Conservation (phyloP, 306 rosid species). For the Lotus japonicus region DNA sequence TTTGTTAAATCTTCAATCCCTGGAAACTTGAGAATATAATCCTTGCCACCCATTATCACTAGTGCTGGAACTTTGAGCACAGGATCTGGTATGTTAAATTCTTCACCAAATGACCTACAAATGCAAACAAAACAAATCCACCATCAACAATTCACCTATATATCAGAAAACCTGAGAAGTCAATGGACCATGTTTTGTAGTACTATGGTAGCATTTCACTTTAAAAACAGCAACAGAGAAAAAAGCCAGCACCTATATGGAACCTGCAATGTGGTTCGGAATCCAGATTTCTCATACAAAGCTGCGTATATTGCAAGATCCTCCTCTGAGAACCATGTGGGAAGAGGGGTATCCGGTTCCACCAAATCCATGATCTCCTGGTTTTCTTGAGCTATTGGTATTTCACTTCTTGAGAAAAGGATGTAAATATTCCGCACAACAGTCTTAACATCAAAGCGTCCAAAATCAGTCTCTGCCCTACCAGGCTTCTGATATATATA, state of each 20-base stretch:
- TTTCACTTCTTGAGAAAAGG: slow-evolving; percentile 67
- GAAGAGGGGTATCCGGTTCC: slow-evolving; percentile 62
- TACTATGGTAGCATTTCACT: neutral
- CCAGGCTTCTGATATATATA: slow-evolving; percentile 53
- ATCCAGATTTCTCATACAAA: slow-evolving; percentile 72
- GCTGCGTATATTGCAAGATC: slow-evolving; percentile 60
- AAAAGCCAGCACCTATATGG: slow-evolving; percentile 55
- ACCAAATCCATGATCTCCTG: slow-evolving; percentile 91
- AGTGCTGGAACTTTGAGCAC: slow-evolving; percentile 50
- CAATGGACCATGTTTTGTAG: neutral
- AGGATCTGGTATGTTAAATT: slow-evolving; percentile 30
- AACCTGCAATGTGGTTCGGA: slow-evolving; percentile 59
- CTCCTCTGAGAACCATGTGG: slow-evolving; percentile 72
- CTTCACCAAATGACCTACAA: slow-evolving; percentile 47
- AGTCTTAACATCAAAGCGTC: slow-evolving; percentile 59
- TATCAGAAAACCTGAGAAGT: neutral
- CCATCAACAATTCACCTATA: slow-evolving; percentile 5
- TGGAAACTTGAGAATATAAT: slow-evolving; percentile 53
- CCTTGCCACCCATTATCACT: slow-evolving; percentile 60
- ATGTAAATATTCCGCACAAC: slow-evolving; percentile 64
- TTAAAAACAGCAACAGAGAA: neutral
- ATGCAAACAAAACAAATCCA: slow-evolving; percentile 6
- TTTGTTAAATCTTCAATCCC: slow-evolving; percentile 48
- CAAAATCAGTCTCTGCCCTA: slow-evolving; percentile 80
- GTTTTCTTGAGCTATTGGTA: slow-evolving; percentile 66